Base-by-base conservation (phyloP, 306 rosid genomes). In the Parietaria judaica region DNA sequence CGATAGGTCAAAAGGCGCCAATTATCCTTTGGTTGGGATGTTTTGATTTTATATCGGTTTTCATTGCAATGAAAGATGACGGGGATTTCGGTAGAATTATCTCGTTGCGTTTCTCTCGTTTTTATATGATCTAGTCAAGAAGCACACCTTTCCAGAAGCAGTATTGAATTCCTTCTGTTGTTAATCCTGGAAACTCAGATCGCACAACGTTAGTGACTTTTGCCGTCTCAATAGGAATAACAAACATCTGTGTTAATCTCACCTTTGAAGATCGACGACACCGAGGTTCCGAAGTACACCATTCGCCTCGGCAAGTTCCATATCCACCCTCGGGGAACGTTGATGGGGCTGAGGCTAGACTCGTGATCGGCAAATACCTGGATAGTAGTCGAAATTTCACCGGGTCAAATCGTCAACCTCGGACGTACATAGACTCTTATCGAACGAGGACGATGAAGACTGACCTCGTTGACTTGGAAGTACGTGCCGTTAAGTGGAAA, bases 131-230 rank as follows among this genome's bases (percentile, higher is more conserved):
- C n/a, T 39, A 39, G 7, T 4, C 4, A 39, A 39, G 45, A 41
- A 41, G 45, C 84, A n/a, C 85, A 87, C 97, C 97, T 87, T 86
- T 85, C 98, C 98, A 91, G 70, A 91, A 91, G 95, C 98, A 85
- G 51, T 71, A 81, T 64, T 91, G 98, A 75, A 85, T 91, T 67
- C 78, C 87, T 67, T 74, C 87, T 5, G 96, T 91, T 61, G 96
- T 51, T 45, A 91, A 83, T 38, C 95, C 97, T 91, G 60, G 54
- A 36, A 51, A 72, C 31, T 23, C 67, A 80, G 43, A 51, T 47
- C 57, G 35, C 70, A 54, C 7, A 39, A 60, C 9, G 63, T 72
- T 62, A 80, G 75, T 55, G 61, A 69, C 16, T 53, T 64, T 56
- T 56, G 57, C 34, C 17, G 67, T 55, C 48, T 59, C 6, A 62